These are phyloP conservation scores for Epichloe gansuensis DNA, from an alignment of 2,329 filamentous ascomycete genomes.

Conservation along the genomic window DNA sequence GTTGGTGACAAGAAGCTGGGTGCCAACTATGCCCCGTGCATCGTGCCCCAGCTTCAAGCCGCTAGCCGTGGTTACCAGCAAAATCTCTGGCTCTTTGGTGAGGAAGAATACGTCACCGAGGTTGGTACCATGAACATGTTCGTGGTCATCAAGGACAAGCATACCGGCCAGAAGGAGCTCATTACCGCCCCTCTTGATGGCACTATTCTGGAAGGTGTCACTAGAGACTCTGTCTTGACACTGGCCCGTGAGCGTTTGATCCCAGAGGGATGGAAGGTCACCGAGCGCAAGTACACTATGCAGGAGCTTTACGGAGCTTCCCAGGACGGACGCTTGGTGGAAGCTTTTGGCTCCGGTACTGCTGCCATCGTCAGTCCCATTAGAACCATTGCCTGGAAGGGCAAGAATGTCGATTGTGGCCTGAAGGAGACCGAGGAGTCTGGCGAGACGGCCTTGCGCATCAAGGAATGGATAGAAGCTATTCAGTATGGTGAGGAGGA, in stretches of 20 bases:
- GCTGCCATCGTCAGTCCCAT: constrained; percentile 90
- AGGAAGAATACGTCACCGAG: constrained; percentile 92
- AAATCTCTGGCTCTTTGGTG: constrained; percentile 94
- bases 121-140: constrained; percentile 99
- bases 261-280: constrained; percentile 78
- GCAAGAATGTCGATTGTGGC: constrained; percentile 69
- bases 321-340: constrained; percentile 72
- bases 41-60: constrained; percentile 89
- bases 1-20: constrained; percentile 98
- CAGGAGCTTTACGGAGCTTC: constrained; percentile 69
- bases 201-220: constrained; percentile 92
- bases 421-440: constrained; percentile 72
- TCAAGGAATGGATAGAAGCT: constrained; percentile 94
- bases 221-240: constrained; percentile 76
- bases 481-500: constrained; percentile 92
- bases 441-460: constrained; percentile 68
- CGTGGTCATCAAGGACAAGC: constrained; percentile 69
- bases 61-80: constrained; percentile 90
- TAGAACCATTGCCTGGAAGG: constrained; percentile 80
- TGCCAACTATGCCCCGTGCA: constrained; percentile 98
- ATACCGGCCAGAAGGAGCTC: constrained; percentile 83
- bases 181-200: constrained; percentile 93
- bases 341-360: constrained; percentile 89
- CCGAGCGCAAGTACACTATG: constrained; percentile 90
- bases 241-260: constrained; percentile 74